Evolutionary conservation across 257 asterid genomes (phyloP).

Genomic region (Ballota nigra): DNA sequence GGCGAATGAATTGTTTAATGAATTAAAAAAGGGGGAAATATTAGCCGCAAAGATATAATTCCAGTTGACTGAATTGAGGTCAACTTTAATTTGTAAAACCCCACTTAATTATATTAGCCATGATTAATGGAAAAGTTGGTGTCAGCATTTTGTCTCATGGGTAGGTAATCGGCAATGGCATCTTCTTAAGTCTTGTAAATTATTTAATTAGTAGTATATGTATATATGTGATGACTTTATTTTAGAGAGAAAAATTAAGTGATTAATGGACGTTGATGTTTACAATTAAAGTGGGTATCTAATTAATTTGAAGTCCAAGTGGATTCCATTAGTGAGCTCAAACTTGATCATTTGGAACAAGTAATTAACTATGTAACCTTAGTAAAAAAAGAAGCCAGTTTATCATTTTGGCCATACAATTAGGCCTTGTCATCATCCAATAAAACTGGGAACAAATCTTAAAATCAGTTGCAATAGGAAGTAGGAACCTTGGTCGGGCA

Average conservation of each 20-base stretch:
- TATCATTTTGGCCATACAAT: neutral
- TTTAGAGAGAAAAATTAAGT: neutral
- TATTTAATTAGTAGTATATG: neutral
- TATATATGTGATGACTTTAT: neutral
- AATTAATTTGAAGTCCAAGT: slow-evolving; percentile 10
- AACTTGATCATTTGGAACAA: slow-evolving; percentile 10
- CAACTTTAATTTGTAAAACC: slow-evolving; percentile 10
- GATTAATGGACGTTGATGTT: slow-evolving; percentile 3
- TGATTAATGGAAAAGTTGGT: slow-evolving; percentile 27
- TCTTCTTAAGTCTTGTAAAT: neutral
- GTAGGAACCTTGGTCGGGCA: slow-evolving; percentile 23
- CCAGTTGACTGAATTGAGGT: slow-evolving; percentile 18
- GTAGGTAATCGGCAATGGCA: slow-evolving; percentile 28
- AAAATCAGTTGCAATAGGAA: slow-evolving; percentile 24
- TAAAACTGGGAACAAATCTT: slow-evolving; percentile 18
- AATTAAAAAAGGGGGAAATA: neutral
- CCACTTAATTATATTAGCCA: neutral
- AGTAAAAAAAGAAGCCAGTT: neutral
- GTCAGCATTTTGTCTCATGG: slow-evolving; percentile 1
- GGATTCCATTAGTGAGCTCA: slow-evolving; percentile 3
- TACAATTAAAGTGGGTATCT: neutral
- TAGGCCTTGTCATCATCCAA: slow-evolving; percentile 18
- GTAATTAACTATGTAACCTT: neutral
- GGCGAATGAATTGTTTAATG: neutral
- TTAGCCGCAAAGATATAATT: slow-evolving; percentile 10